Evolutionary conservation across 192 early-diverging fungal genomes (phyloP), one percentile per base, ranked within the genome.

Genomic region (Coemansia guatemalensis): DNA sequence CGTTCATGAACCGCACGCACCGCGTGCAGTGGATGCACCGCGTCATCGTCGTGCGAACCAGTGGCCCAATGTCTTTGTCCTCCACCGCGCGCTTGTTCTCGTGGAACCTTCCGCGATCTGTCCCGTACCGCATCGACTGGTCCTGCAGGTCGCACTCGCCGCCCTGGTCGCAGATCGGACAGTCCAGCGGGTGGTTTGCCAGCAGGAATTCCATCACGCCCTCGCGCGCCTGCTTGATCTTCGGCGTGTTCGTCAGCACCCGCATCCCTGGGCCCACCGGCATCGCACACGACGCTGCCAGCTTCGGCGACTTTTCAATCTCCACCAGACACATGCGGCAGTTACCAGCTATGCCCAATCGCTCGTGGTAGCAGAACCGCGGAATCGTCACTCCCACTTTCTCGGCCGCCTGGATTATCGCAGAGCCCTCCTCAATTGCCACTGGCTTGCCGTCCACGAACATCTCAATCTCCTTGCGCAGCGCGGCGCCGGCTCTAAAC

Each of bases 301-400:
- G 91, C 81, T 99, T 99, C 52, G 96, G 96, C 51, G 93, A 86
- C 74, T 90, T 93, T 78, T 96, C 96, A 32, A 99, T 82, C 83
- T 99, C 97, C 29, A 99, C 96, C 60, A 99, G 86, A 73, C 97
- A 99, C 95, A 99, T 98, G 73, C 97, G 92, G 75, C 97, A 99
- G 88, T 99, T 99, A 72, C 97, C 97, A 11, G 97, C 97, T 55
- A 99, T 85, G 9, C 92, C 90, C 41, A 99, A 85, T 47, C 97
- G 92, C 74, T 95, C 93, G 84, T 92, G 88, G 84, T 90, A 90
- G 78, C 88, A 86, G 70, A 91, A 89, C 17, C 87, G 78, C 9
- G 82, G 84, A 52, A 84, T 83, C 54, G 77, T 90, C 62, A 92
- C 93, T 24, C 95, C 95, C 41, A 92, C 94, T 78, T 93, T 89